These are phyloP conservation scores for Apiotrichum gamsii DNA, from an alignment of 1,284 basidiomycete species.

Conservation along the genomic window DNA sequence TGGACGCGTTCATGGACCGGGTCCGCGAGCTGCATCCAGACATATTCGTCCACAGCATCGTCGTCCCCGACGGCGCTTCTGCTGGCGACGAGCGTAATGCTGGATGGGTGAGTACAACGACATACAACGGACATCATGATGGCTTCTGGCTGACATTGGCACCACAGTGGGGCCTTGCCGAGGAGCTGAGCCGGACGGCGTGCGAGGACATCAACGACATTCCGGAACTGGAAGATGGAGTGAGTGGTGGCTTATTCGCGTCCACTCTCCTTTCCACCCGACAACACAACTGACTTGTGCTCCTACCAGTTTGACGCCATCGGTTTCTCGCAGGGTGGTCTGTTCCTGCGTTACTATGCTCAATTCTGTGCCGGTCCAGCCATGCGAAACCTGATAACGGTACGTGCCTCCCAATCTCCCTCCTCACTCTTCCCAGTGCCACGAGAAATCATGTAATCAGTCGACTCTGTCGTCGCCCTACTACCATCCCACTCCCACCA, in stretches of 20 bases:
- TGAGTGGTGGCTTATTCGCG: neutral
- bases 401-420: too few species aligned
- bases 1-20: slow-evolving; percentile 58
- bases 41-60: slow-evolving; percentile 78
- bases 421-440: too few species aligned
- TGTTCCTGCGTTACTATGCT: slow-evolving; percentile 84
- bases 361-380: slow-evolving; percentile 75
- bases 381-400: slow-evolving; percentile 77
- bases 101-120: slow-evolving; percentile 69
- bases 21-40: slow-evolving; percentile 70
- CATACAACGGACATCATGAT: neutral
- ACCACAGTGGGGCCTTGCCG: slow-evolving; percentile 38
- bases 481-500: too few species aligned
- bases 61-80: slow-evolving; percentile 60
- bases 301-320: slow-evolving; percentile 68
- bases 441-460: too few species aligned
- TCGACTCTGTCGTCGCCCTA: too few species aligned
- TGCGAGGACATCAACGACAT: slow-evolving; percentile 9
- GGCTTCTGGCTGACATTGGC: neutral
- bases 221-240: slow-evolving; percentile 8
- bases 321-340: slow-evolving; percentile 89
- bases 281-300: neutral
- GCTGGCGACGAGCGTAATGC: slow-evolving; percentile 64
- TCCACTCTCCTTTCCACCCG: neutral
- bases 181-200: slow-evolving; percentile 20